Evolutionary conservation across 495 filamentous ascomycete genomes (phyloP).

Genomic region (Aspergillus diversus): DNA sequence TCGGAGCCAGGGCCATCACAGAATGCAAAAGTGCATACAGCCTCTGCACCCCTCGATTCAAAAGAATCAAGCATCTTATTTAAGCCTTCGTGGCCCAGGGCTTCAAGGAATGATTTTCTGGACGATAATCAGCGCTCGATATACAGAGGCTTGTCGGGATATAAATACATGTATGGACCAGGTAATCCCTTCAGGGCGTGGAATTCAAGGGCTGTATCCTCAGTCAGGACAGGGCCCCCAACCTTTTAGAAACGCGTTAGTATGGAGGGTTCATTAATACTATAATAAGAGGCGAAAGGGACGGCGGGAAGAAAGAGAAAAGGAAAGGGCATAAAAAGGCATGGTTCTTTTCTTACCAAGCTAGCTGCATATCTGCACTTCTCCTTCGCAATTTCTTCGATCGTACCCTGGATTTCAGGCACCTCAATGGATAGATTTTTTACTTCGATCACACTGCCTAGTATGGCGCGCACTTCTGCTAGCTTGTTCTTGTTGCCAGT

Average conservation of each 20-base stretch:
- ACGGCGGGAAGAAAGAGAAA: too few relatives aligned
- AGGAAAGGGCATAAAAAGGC: too few relatives aligned
- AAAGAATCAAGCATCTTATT: slow-evolving; percentile 92
- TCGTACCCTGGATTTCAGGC: slow-evolving; percentile 86
- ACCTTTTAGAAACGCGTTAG: slow-evolving; percentile 53
- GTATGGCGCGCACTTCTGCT: slow-evolving; percentile 80
- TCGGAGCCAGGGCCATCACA: slow-evolving; percentile 82
- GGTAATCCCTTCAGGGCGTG: slow-evolving; percentile 85
- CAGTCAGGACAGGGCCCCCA: slow-evolving; percentile 85
- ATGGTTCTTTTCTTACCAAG: slow-evolving; percentile 31
- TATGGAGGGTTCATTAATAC: background rate
- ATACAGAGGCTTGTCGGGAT: background rate
- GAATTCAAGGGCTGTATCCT: slow-evolving; percentile 95
- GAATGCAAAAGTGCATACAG: slow-evolving; percentile 96
- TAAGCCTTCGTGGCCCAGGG: slow-evolving; percentile 78
- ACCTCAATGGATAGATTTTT: slow-evolving; percentile 76
- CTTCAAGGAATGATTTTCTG: slow-evolving; percentile 91
- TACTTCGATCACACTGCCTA: slow-evolving; percentile 73
- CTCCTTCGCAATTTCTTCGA: slow-evolving; percentile 86
- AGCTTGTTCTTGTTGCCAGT: slow-evolving; percentile 96
- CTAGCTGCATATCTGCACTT: slow-evolving; percentile 77
- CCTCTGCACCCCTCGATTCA: slow-evolving; percentile 85
- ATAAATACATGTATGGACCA: slow-evolving; percentile 90
- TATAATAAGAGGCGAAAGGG: background rate
- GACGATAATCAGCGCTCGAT: slow-evolving; percentile 8